Conservation (phyloP, 75 land plant species). For the Picea glauca region DNA sequence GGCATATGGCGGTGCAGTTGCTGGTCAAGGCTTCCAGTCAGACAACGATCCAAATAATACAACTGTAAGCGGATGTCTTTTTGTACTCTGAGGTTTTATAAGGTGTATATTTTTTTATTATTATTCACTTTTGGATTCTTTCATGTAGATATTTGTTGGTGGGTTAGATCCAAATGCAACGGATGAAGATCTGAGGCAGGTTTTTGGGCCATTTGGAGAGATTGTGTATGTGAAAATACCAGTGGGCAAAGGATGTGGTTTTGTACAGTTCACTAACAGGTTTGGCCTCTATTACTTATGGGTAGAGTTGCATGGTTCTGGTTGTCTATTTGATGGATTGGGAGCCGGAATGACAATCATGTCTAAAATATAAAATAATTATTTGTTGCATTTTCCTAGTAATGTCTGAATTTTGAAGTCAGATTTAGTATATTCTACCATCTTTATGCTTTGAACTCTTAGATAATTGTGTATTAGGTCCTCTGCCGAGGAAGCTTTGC, state of each 20-base stretch:
- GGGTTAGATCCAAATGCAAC: slow-evolving; percentile 79
- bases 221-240: slow-evolving; percentile 94
- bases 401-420: neutral
- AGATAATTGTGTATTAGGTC: slow-evolving; percentile 25
- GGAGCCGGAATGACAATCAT: neutral
- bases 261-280: slow-evolving; percentile 95
- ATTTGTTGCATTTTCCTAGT: neutral
- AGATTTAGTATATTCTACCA: no score
- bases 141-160: slow-evolving; percentile 94
- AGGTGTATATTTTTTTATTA: neutral
- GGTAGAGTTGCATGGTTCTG: neutral
- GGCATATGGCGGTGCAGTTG: slow-evolving; percentile 33
- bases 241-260: slow-evolving; percentile 89
- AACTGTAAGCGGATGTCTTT: slow-evolving; percentile 60
- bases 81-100: neutral
- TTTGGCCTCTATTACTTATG: slow-evolving; percentile 7
- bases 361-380: neutral
- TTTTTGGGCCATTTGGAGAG: slow-evolving; percentile 83
- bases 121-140: neutral
- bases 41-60: slow-evolving; percentile 91
- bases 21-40: slow-evolving; percentile 49
- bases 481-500: slow-evolving; percentile 80
- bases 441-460: no score
- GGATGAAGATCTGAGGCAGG: slow-evolving; percentile 79
- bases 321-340: neutral